phyloP scores from a whole-genome alignment of 495 filamentous ascomycete genomes.

The Aspergillus ellipticus region DNA sequence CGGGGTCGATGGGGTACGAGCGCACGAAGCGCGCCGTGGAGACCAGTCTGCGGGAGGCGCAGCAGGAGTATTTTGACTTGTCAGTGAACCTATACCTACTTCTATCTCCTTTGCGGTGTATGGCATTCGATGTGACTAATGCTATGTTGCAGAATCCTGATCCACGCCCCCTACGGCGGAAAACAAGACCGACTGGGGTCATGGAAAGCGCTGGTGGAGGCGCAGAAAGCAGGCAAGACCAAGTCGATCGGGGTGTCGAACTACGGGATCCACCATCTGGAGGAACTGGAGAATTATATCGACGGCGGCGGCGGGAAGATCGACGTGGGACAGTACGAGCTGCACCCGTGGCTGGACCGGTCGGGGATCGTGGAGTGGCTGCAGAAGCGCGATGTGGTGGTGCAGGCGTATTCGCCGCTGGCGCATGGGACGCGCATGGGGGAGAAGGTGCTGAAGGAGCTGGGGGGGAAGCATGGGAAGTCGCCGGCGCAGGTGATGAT shows the following conservation, averaged over 20 bases:
- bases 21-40: slow-evolving; percentile 34
- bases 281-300: slow-evolving; percentile 69
- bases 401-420: slow-evolving; percentile 79
- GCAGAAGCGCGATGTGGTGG: slow-evolving; percentile 58
- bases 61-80: slow-evolving; percentile 63
- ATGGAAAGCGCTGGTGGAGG: slow-evolving; percentile 52
- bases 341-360: slow-evolving; percentile 80
- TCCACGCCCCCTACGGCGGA: slow-evolving; percentile 55
- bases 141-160: slow-evolving; percentile 42
- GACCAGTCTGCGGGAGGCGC: slow-evolving; percentile 29
- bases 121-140: no score
- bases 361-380: slow-evolving; percentile 76
- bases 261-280: slow-evolving; percentile 53
- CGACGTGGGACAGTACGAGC: slow-evolving; percentile 79
- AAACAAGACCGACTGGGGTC: slow-evolving; percentile 42
- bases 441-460: slow-evolving; percentile 52
- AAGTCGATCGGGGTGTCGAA: slow-evolving; percentile 53
- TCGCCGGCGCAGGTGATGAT: slow-evolving; percentile 75
- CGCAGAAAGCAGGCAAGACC: slow-evolving; percentile 46
- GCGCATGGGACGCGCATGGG: slow-evolving; percentile 61
- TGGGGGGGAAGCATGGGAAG: slow-evolving; percentile 70
- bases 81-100: slow-evolving; percentile 22
- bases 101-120: no score
- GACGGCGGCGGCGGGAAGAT: slow-evolving; percentile 71
- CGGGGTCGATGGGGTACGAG: slow-evolving; percentile 48